A percentile compares a stretch with the other conserved stretches of the same genome.
phyloP scores from a whole-genome alignment of 2,329 filamentous ascomycete species.

The Colletotrichum theobromicola region DNA sequence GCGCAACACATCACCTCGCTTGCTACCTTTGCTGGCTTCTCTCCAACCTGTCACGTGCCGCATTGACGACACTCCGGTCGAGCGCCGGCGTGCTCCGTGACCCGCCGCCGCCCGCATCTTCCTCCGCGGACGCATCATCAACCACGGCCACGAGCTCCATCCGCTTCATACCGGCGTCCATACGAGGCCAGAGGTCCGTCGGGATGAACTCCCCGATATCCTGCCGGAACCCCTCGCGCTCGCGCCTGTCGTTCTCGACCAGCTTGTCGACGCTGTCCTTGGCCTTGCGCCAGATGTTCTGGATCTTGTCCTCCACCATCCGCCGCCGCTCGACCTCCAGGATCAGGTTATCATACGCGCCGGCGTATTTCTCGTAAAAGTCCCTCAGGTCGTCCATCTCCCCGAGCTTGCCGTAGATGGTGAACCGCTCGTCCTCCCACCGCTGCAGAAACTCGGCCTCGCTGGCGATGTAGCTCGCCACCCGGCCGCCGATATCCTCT shows the following conservation, averaged over 20 bases:
- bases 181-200: slow-evolving; percentile 83
- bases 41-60: slow-evolving; percentile 26
- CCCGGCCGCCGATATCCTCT: slow-evolving; percentile 68
- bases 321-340: slow-evolving; percentile 82
- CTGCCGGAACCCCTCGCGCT: slow-evolving; percentile 78
- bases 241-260: slow-evolving; percentile 72
- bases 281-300: slow-evolving; percentile 77
- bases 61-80: slow-evolving; percentile 32
- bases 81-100: slow-evolving; percentile 30
- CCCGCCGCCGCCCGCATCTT: background rate
- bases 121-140: slow-evolving; percentile 29
- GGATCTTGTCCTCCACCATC: slow-evolving; percentile 74
- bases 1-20: background rate
- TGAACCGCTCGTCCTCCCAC: slow-evolving; percentile 78
- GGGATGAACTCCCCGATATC: slow-evolving; percentile 89
- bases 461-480: slow-evolving; percentile 69
- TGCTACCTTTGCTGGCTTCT: slow-evolving; percentile 14
- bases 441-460: slow-evolving; percentile 66
- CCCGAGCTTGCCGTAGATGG: slow-evolving; percentile 70
- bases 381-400: slow-evolving; percentile 79
- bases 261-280: slow-evolving; percentile 78
- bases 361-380: slow-evolving; percentile 88
- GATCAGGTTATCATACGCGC: slow-evolving; percentile 83
- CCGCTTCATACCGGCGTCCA: slow-evolving; percentile 63
- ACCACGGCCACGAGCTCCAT: slow-evolving; percentile 52